Percentiles rank a stretch among this genome's conserved stretches.
These are phyloP conservation scores for Platismatia glauca DNA, from an alignment of 495 filamentous ascomycete genomes.

Conservation along the genomic window DNA sequence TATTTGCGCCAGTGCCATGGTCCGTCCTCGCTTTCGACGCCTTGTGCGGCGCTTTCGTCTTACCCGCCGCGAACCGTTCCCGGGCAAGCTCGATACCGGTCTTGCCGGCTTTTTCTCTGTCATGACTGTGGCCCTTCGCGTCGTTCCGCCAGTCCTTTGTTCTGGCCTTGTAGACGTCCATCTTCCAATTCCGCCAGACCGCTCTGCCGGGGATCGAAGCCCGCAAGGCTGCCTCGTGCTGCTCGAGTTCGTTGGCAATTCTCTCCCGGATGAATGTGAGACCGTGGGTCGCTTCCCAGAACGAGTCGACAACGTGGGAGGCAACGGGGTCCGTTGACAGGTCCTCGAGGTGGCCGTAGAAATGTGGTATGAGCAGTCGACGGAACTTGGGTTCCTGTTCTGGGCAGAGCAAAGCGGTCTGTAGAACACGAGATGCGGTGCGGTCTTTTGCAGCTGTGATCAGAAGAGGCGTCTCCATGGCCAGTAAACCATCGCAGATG, in stretches of 20 bases:
- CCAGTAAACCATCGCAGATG: slow-evolving; percentile 47
- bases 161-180: slow-evolving; percentile 71
- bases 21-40: background rate
- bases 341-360: slow-evolving; percentile 49
- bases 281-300: slow-evolving; percentile 60
- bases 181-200: slow-evolving; percentile 87
- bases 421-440: slow-evolving; percentile 59
- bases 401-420: slow-evolving; percentile 53
- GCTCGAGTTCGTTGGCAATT: slow-evolving; percentile 54
- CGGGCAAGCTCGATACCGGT: slow-evolving; percentile 38
- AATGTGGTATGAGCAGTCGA: slow-evolving; percentile 52
- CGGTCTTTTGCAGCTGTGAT: slow-evolving; percentile 47
- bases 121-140: slow-evolving; percentile 42
- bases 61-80: slow-evolving; percentile 30
- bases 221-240: slow-evolving; percentile 56
- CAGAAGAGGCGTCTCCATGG: slow-evolving; percentile 34
- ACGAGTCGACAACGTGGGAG: slow-evolving; percentile 68
- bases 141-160: slow-evolving; percentile 61
- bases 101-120: slow-evolving; percentile 21
- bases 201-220: slow-evolving; percentile 67
- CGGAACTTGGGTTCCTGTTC: slow-evolving; percentile 48
- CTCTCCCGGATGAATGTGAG: slow-evolving; percentile 59
- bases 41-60: background rate
- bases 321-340: slow-evolving; percentile 64
- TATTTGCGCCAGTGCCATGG: slow-evolving; percentile 1